A percentile compares a stretch with the other conserved stretches of the same genome.
These are phyloP conservation scores for Penicillium lagena DNA, from an alignment of 495 filamentous ascomycete species.

Conservation along the genomic window DNA sequence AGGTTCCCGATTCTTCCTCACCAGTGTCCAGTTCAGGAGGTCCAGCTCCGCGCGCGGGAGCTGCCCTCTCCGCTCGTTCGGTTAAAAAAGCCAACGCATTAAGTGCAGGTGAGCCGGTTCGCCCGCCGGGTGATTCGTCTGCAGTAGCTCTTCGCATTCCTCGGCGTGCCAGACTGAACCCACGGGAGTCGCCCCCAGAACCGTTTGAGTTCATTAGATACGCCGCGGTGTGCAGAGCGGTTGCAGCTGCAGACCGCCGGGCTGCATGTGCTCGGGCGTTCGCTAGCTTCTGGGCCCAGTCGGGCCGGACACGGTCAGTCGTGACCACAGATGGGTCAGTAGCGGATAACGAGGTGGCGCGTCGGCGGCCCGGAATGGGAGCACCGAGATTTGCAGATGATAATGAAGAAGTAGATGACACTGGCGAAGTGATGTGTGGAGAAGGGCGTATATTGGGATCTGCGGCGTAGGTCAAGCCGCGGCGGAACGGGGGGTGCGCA, in stretches of 20 bases:
- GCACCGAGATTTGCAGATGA: constrained; percentile 29
- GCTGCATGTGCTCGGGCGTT: constrained; percentile 79
- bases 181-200: constrained; percentile 41
- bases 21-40: constrained; percentile 27
- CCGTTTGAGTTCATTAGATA: constrained; percentile 73
- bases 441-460: constrained; percentile 35
- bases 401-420: constrained; percentile 55
- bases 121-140: constrained; percentile 24
- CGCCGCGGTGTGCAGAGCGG: constrained; percentile 89
- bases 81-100: constrained; percentile 47
- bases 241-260: constrained; percentile 84
- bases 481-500: constrained; percentile 77
- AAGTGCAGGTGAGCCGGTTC: constrained; percentile 39
- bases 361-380: constrained; percentile 41
- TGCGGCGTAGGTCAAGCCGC: constrained; percentile 67
- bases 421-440: constrained; percentile 57
- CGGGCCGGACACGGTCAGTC: constrained; percentile 84
- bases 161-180: constrained; percentile 42
- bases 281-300: constrained; percentile 87
- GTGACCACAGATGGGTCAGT: constrained; percentile 77
- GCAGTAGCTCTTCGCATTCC: constrained; percentile 36
- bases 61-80: constrained; percentile 27
- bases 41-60: constrained; percentile 17
- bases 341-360: constrained; percentile 78
- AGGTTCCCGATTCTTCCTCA: constrained; percentile 36